Base-by-base conservation (phyloP, 768 basidiomycete genomes). In the Grammothele lineata region DNA sequence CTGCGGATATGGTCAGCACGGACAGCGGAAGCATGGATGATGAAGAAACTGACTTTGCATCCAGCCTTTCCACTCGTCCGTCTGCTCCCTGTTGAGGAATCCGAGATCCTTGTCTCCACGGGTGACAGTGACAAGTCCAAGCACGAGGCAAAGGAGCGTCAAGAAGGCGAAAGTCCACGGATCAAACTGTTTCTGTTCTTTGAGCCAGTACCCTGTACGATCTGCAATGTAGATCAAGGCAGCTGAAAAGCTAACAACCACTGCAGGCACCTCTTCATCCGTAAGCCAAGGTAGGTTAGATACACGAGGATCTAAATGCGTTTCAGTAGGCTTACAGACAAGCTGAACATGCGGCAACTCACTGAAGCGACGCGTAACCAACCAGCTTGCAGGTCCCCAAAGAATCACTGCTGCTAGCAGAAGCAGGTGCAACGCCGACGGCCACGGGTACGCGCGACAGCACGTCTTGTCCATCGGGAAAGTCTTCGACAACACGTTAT, bases 61-160 rank as follows among this genome's bases (percentile, higher is more conserved):
- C 92, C 92, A 96, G 3, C 92, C 92, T 65, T 95, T 95, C 92
- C 92, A 96, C 66, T 96, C 92, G 55, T 96, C 91, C 1, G 92
- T 95, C 64, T 95, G 91, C 40, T 93, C 89, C 47, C 92, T 76
- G 59, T 92, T 94, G 57, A 96, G 70, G 66, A 93, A 90, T 0
- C 92, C 92, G 42, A 87, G 66, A 59, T 96, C 91, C 58, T 85
- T 90, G 54, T 90, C 89, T 15, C 75, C 76, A 17, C 77, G 76
- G 60, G 80, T 83, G 53, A 89, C 66, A 1, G 83, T 88, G 9
- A 63, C 66, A 37, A 91, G 57, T 4, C 92, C 92, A 17, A 73
- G 65, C 8, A 56, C 67, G 22, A 93, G 66, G 22, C 73, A 67
- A 19, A 65, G 54, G n/a, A 85, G 17, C 55, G 66, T 74, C n/a